These are phyloP conservation scores for Beauveria medogensis DNA, from an alignment of 2,329 filamentous ascomycete genomes.

Conservation along the genomic window DNA sequence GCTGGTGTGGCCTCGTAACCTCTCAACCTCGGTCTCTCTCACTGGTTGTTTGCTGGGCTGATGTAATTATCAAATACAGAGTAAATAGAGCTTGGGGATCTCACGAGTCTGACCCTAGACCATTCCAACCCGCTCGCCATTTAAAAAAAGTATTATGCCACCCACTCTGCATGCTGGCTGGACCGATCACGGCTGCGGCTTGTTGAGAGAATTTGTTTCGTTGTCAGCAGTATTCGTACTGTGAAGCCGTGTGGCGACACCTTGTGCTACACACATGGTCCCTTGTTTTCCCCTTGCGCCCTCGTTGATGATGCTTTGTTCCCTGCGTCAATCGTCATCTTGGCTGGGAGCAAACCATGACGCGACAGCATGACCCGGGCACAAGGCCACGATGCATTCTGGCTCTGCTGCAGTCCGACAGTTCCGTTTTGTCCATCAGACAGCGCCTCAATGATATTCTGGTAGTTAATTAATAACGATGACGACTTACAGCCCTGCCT, in stretches of 20 bases:
- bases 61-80: no score
- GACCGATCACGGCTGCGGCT: neutral
- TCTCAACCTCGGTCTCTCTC: neutral
- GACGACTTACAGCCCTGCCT: neutral
- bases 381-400: no score
- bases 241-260: no score
- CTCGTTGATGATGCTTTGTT: neutral
- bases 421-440: neutral
- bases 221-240: no score
- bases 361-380: no score
- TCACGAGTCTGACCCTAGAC: no score
- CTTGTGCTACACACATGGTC: neutral
- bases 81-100: no score
- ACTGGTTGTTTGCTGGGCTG: neutral
- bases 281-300: neutral
- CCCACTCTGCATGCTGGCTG: neutral
- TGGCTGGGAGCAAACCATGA: no score
- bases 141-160: neutral
- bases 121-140: neutral
- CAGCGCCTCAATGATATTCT: neutral
- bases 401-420: no score
- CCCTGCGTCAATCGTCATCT: no score
- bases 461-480: neutral
- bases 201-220: no score
- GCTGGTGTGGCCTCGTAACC: neutral